Evolutionary conservation across 345 rosid species (phyloP).

Genomic region (Erysimum cheiranthoides): DNA sequence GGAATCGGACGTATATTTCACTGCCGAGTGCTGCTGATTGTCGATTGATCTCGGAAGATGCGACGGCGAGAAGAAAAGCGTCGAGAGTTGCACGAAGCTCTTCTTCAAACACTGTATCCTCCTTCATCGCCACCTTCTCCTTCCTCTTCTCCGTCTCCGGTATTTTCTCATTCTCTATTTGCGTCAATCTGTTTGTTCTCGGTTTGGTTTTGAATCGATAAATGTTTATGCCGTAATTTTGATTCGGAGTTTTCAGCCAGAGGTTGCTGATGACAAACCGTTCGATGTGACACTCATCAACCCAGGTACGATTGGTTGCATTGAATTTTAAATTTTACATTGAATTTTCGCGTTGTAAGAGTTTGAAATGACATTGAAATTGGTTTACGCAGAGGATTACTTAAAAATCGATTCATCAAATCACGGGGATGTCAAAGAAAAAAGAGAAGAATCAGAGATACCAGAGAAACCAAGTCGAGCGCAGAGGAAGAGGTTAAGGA

Average conservation of each 20-base stretch:
- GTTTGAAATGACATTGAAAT: neutral
- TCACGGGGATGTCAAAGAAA: constrained; percentile 32
- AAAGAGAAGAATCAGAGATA: neutral
- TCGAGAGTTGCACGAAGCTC: constrained; percentile 67
- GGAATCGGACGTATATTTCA: constrained; percentile 9
- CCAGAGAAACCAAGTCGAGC: constrained; percentile 63
- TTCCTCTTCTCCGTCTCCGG: constrained; percentile 26
- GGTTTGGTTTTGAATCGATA: neutral
- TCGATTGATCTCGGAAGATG: constrained; percentile 15
- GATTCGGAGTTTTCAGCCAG: constrained; percentile 23
- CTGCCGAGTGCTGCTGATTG: neutral
- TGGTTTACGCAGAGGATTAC: constrained; percentile 52
- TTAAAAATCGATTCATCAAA: constrained; percentile 35
- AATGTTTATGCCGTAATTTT: neutral
- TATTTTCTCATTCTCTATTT: neutral
- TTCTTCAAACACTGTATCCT: constrained; percentile 66
- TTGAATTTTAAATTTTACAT: too few species aligned
- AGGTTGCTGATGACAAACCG: constrained; percentile 34
- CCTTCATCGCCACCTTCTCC: constrained; percentile 46
- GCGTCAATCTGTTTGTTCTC: neutral
- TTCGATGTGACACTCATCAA: constrained; percentile 49
- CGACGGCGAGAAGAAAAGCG: constrained; percentile 69
- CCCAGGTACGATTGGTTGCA: constrained; percentile 51
- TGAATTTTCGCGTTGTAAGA: too few species aligned
- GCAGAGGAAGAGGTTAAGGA: constrained; percentile 77